phyloP scores from a whole-genome alignment of 2,329 filamentous ascomycete genomes.

The Penicillium decumbens region DNA sequence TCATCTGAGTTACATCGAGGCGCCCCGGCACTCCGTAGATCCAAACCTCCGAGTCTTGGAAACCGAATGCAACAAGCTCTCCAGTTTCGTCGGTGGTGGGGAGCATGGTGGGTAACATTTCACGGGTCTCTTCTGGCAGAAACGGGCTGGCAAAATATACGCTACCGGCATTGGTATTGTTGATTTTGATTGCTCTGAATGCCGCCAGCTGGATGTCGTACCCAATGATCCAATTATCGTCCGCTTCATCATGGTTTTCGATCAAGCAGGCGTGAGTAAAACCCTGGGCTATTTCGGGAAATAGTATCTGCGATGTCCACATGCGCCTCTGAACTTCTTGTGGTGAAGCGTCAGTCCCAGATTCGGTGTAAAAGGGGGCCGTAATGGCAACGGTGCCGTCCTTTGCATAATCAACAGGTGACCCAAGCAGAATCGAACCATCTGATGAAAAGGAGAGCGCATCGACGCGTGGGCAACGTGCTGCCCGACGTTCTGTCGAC shows the following conservation, averaged over 20 bases:
- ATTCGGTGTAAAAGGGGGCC: slow-evolving; percentile 68
- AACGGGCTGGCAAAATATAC: slow-evolving; percentile 72
- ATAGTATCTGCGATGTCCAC: slow-evolving; percentile 82
- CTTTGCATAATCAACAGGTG: slow-evolving; percentile 60
- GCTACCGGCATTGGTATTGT: slow-evolving; percentile 69
- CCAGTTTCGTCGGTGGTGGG: slow-evolving; percentile 66
- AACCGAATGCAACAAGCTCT: slow-evolving; percentile 69
- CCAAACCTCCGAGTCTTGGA: slow-evolving; percentile 69
- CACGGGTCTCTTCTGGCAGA: slow-evolving; percentile 45
- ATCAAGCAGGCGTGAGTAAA: slow-evolving; percentile 73
- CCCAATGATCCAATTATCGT: slow-evolving; percentile 71
- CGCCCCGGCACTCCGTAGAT: slow-evolving; percentile 73
- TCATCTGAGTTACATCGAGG: slow-evolving; percentile 54
- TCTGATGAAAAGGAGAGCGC: slow-evolving; percentile 70
- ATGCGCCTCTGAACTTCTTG: slow-evolving; percentile 64
- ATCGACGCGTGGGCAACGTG: slow-evolving; percentile 74
- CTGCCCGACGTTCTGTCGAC: slow-evolving; percentile 64
- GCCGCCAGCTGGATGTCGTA: slow-evolving; percentile 73
- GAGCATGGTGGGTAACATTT: slow-evolving; percentile 62
- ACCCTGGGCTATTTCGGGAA: slow-evolving; percentile 72
- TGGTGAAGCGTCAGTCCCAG: slow-evolving; percentile 47
- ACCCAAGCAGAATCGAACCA: slow-evolving; percentile 72
- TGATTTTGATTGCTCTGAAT: slow-evolving; percentile 70
- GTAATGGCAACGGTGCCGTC: slow-evolving; percentile 72
- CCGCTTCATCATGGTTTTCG: slow-evolving; percentile 46